Conservation (phyloP, 768 basidiomycete genomes). For the Clavulina sp. region DNA sequence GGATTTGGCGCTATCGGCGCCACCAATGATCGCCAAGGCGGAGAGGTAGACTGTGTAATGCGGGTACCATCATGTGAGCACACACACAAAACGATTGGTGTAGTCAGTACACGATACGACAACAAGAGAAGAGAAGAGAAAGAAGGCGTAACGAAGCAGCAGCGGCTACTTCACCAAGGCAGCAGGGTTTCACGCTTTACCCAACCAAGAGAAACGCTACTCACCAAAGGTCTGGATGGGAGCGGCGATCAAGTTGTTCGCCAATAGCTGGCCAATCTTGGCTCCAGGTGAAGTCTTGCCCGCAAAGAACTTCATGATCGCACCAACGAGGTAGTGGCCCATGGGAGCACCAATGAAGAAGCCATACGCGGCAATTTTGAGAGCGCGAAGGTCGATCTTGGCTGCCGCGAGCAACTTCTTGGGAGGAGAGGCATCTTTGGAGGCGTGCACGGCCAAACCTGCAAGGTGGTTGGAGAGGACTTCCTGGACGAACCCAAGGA, state of each 20-base stretch:
- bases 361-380: conserved; percentile 76
- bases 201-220: neutral
- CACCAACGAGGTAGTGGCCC: conserved; percentile 52
- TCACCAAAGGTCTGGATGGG: conserved; percentile 55
- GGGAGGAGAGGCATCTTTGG: conserved; percentile 24
- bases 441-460: conserved; percentile 30
- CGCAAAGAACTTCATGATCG: conserved; percentile 57
- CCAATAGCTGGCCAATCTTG: conserved; percentile 54
- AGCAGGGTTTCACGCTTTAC: neutral
- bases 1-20: conserved; percentile 48
- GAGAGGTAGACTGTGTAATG: conserved; percentile 41
- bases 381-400: conserved; percentile 46
- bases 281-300: conserved; percentile 48
- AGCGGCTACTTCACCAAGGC: neutral
- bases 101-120: no score
- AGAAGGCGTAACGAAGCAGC: neutral
- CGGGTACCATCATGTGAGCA: neutral
- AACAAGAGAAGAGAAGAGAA: neutral
- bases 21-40: conserved; percentile 71
- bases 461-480: conserved; percentile 60
- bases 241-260: conserved; percentile 57
- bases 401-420: conserved; percentile 33
- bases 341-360: conserved; percentile 71
- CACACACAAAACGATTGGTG: neutral
- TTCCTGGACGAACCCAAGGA: conserved; percentile 46